Conservation (phyloP, 495 filamentous ascomycete genomes). For the Penicillium cinerascens region DNA sequence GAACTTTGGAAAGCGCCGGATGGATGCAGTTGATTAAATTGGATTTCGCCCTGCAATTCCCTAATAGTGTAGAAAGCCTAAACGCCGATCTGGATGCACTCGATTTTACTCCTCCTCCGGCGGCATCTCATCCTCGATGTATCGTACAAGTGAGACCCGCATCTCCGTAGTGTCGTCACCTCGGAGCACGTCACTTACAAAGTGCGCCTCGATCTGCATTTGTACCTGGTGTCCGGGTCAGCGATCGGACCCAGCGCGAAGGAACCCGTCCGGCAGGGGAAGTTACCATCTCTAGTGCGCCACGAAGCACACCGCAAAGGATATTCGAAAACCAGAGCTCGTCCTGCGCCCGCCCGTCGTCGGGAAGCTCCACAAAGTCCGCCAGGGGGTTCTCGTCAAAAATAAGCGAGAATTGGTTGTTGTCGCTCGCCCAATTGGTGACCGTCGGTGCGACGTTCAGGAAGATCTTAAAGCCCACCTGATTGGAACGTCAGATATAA, state of each 20-base stretch:
- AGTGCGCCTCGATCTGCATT: constrained; percentile 98
- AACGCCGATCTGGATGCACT: constrained; percentile 19
- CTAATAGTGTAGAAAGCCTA: not conserved
- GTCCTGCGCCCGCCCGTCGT: constrained; percentile 93
- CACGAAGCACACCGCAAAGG: constrained; percentile 85
- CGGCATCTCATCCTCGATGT: constrained; percentile 97
- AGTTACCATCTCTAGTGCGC: constrained; percentile 89
- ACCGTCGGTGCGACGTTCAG: constrained; percentile 95
- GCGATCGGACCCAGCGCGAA: constrained; percentile 15
- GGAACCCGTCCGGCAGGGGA: constrained; percentile 1
- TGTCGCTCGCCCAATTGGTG: constrained; percentile 93
- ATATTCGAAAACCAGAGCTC: constrained; percentile 99
- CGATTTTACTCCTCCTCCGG: constrained; percentile 79
- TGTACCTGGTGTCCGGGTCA: constrained; percentile 61
- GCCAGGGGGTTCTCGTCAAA: constrained; percentile 97
- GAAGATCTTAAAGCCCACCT: constrained; percentile 99
- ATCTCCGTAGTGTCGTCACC: constrained; percentile 97
- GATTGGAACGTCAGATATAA: constrained; percentile 3
- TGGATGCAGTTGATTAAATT: not conserved
- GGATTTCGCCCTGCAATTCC: not conserved
- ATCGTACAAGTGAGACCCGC: constrained; percentile 86
- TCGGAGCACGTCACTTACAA: constrained; percentile 89
- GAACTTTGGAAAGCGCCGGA: not conserved
- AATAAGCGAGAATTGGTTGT: constrained; percentile 90
- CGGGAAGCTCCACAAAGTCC: constrained; percentile 95